Evolutionary conservation across 148 eudicot genomes (phyloP).

Genomic region (Arctostaphylos glauca): DNA sequence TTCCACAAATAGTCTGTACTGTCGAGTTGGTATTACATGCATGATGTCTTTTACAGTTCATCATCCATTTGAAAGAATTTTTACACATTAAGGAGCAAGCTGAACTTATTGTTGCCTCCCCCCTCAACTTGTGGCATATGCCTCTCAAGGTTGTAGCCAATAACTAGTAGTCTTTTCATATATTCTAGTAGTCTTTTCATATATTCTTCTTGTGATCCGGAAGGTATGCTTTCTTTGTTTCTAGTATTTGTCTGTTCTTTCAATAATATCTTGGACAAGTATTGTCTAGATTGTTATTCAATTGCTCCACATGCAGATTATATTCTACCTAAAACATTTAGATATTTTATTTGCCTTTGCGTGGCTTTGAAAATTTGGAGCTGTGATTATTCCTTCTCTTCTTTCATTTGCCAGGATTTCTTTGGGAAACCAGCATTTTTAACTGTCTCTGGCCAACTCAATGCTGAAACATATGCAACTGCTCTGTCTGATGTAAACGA

Average conservation of each 20-base stretch:
- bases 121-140: too few relatives aligned
- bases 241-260: too few relatives aligned
- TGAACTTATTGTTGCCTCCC: neutral
- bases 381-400: neutral
- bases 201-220: too few relatives aligned
- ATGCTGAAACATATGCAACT: constrained; percentile 99
- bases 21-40: neutral
- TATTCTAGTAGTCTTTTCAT: too few relatives aligned
- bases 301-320: neutral
- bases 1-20: neutral
- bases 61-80: neutral
- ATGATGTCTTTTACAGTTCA: neutral
- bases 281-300: neutral
- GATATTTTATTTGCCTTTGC: neutral
- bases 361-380: neutral
- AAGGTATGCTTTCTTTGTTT: too few relatives aligned
- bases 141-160: too few relatives aligned
- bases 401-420: constrained; percentile 69
- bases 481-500: constrained; percentile 89
- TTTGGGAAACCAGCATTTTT: constrained; percentile 96
- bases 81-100: neutral
- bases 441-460: constrained; percentile 98
- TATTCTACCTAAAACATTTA: neutral
- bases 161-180: too few relatives aligned
- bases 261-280: too few relatives aligned